Base-by-base conservation (phyloP, 352 stramenopile genomes). In the Phytophthora colocasiae region DNA sequence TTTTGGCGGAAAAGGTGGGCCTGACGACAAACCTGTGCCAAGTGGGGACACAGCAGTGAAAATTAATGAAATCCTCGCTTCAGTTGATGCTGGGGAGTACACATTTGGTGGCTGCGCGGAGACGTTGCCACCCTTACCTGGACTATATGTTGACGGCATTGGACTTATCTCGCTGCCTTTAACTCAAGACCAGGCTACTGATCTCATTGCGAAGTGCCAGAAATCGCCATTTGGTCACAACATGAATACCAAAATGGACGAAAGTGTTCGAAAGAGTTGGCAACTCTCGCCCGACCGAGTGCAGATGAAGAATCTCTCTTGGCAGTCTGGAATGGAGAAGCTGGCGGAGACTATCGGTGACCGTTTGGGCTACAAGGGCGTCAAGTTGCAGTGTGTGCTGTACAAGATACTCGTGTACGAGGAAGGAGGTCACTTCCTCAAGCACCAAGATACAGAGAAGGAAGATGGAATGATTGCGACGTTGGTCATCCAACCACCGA, bases 321-420 rank as follows among this genome's bases (percentile, higher is more conserved):
- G 38, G 47, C 24, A 58, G 8, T 12, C 17, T 29, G 57, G 47
- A 0, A 49, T 65, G 3, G 57, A 65, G 11, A 27, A 65, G 17
- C 14, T 65, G 45, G 17, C 6, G 6, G n/a, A 38, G 1, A 57
- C 9, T 1, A 56, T 53, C 53, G 51, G 44, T 1, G 27, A 43
- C 4, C 50, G 67, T 7, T 19, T 71, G 11, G 67, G 61, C 0
- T 75, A 68, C 22, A 54, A 63, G 9, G 62, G 22, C 6, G 14
- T 63, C 11, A 45, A 40, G 0, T 43, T 75, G 32, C 58, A 63
- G n/a, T 70, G 68, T 24, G 22, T 45, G 7, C 52, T 65, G 55
- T 82, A 87, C 70, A 87, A 89, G 68, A n/a, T 89, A 52, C 56
- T 87, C 12, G 50, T 87, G 17, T 87, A 87, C 24, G 78, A 70